Conservation (phyloP, 352 stramenopile species). For the Bremia lactucae region DNA sequence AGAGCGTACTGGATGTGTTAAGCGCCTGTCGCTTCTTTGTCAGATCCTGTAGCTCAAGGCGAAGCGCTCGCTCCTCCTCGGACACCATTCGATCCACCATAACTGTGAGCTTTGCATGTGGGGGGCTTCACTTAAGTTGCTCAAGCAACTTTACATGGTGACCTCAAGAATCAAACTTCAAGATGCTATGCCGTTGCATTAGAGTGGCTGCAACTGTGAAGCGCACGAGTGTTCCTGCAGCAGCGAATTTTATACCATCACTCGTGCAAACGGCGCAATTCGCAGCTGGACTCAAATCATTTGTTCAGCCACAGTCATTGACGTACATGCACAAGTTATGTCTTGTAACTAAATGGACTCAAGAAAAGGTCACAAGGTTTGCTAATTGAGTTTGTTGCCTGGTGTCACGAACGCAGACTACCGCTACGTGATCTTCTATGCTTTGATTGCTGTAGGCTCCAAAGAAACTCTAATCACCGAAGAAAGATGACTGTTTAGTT, state of each 20-base stretch:
- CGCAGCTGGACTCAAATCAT: slow-evolving; percentile 35
- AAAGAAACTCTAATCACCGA: too few species aligned
- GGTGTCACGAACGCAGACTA: slow-evolving; percentile 86
- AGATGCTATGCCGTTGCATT: slow-evolving; percentile 17
- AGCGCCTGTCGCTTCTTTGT: slow-evolving; percentile 44
- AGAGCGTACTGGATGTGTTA: slow-evolving; percentile 20
- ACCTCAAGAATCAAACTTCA: slow-evolving; percentile 9
- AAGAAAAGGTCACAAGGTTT: neutral
- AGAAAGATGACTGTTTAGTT: slow-evolving; percentile 95
- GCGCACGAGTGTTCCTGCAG: neutral
- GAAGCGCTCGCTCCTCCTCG: slow-evolving; percentile 42
- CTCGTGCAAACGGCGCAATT: slow-evolving; percentile 13
- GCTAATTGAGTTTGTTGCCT: slow-evolving; percentile 34
- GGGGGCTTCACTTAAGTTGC: neutral
- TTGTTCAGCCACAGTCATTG: slow-evolving; percentile 50
- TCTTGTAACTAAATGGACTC: neutral
- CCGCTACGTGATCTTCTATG: slow-evolving; percentile 87
- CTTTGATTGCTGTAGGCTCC: slow-evolving; percentile 87
- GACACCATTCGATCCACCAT: slow-evolving; percentile 20
- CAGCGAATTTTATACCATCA: neutral
- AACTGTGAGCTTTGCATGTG: slow-evolving; percentile 11
- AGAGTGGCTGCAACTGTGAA: slow-evolving; percentile 11
- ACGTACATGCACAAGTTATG: slow-evolving; percentile 26
- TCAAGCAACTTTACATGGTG: neutral
- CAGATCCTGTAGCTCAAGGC: slow-evolving; percentile 38